Base-by-base conservation (phyloP, 1,284 basidiomycete species). In the Trametes sp. region DNA sequence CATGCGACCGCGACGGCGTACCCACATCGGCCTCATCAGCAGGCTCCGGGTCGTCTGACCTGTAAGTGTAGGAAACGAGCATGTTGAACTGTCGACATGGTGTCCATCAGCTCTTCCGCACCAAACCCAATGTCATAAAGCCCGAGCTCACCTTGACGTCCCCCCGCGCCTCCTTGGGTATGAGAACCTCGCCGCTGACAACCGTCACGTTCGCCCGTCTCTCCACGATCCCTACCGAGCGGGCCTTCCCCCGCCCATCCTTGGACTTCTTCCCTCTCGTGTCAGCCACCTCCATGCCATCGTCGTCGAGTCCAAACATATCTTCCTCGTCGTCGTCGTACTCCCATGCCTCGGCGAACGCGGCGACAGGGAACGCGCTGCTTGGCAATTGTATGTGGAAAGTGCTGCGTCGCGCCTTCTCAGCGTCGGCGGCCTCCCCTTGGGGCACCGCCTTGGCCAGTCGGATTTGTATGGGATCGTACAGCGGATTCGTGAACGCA, bases 331-430 rank as follows among this genome's bases (percentile, higher is more conserved):
- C 93, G 57, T 96, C 93, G 52, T 97, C 95, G 67, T 96, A 97
- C 75, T 96, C 95, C 95, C 94, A 97, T 42, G 93, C 94, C 74
- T 98, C 96, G 31, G 94, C 94, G 71, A 92, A 94, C 1, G 95
- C 91, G 16, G 91, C 89, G 42, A 98, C 87, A 1, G 91, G 84
- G 73, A 98, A 96, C 13, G 89, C 80, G 0, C 86, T 79, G 9
- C 87, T 87, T 0, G 93, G 92, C 2, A 97, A 79, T 21, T 89
- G 88, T 6, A 96, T 82, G 1, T 88, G 89, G 71, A 92, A 95
- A 1, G 89, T 87, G 36, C 87, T 87, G 7, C 89, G 81, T 23
- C 86, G 82, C 19, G 84, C 77, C 73, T 87, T 87, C 59, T 87
- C 86, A 24, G 70, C 71, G 9, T 74, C 72, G 42, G 72, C 74